Percentiles rank a stretch among this genome's conserved stretches.
phyloP scores from a whole-genome alignment of 257 asterid genomes.

The Gentiana macrophylla region DNA sequence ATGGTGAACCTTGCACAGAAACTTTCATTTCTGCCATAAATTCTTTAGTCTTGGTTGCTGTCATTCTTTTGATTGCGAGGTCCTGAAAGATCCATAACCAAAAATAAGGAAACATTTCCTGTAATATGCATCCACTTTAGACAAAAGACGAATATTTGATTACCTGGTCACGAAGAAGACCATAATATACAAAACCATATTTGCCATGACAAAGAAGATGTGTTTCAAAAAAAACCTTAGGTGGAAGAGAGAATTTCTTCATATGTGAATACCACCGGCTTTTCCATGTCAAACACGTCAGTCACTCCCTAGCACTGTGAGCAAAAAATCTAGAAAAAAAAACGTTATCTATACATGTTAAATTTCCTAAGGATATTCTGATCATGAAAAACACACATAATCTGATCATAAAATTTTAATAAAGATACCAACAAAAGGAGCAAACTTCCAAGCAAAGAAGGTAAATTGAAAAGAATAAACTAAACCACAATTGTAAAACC shows the following conservation, averaged over 20 bases:
- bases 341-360: background rate
- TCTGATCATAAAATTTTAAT: too few relatives aligned
- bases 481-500: conserved; percentile 25
- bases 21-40: conserved; percentile 84
- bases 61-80: conserved; percentile 87
- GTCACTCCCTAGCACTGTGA: background rate
- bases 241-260: conserved; percentile 65
- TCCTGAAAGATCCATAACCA: conserved; percentile 39
- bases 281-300: conserved; percentile 70
- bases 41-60: conserved; percentile 75
- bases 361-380: background rate
- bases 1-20: conserved; percentile 93
- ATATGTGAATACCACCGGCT: conserved; percentile 62
- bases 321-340: too few relatives aligned
- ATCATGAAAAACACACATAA: too few relatives aligned
- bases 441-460: too few relatives aligned
- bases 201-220: conserved; percentile 89
- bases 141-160: too few relatives aligned
- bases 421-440: too few relatives aligned
- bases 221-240: conserved; percentile 73
- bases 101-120: conserved; percentile 8
- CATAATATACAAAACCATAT: conserved; percentile 83
- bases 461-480: too few relatives aligned
- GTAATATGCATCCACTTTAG: too few relatives aligned
- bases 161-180: conserved; percentile 81